A percentile compares a stretch with the other conserved stretches of the same genome.
Evolutionary conservation across 768 basidiomycete species (phyloP).

Genomic region (Tubosaeta sp.): DNA sequence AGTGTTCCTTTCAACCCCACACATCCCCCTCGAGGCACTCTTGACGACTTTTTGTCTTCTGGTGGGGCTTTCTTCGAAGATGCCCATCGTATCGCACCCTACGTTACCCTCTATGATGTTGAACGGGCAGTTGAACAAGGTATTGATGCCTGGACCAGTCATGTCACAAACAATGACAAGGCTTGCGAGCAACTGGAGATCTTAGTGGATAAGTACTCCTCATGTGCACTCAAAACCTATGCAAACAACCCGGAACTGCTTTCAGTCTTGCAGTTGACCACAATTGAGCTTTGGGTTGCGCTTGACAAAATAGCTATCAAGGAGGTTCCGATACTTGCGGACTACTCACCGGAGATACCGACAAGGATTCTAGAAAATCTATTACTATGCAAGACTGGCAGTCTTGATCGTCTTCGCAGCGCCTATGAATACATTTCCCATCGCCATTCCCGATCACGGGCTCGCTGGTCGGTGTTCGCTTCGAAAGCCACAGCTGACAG

Average conservation of each 20-base stretch:
- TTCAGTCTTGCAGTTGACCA: background rate
- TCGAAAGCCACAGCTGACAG: constrained; percentile 7
- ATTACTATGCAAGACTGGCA: constrained; percentile 32
- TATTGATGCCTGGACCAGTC: constrained; percentile 32
- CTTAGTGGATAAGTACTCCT: constrained; percentile 24
- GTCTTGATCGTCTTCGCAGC: constrained; percentile 27
- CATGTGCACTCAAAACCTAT: constrained; percentile 24
- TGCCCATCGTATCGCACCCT: constrained; percentile 3
- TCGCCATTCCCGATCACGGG: constrained; percentile 19
- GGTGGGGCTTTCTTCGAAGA: constrained; percentile 7
- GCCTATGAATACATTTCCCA: constrained; percentile 27
- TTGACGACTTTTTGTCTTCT: constrained; percentile 15
- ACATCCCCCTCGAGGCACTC: constrained; percentile 5
- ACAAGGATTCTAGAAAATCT: constrained; percentile 35
- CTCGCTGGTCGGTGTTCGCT: constrained; percentile 33
- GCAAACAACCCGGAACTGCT: constrained; percentile 19
- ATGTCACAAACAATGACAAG: constrained; percentile 14
- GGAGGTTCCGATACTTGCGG: background rate
- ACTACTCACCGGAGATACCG: constrained; percentile 46
- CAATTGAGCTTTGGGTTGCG: background rate
- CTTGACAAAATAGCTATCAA: background rate
- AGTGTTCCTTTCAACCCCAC: background rate
- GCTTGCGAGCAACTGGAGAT: constrained; percentile 26
- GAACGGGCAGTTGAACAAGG: constrained; percentile 29
- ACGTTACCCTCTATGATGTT: constrained; percentile 33